These are phyloP conservation scores for Balakata baccata DNA, from an alignment of 345 rosid species.

Conservation along the genomic window DNA sequence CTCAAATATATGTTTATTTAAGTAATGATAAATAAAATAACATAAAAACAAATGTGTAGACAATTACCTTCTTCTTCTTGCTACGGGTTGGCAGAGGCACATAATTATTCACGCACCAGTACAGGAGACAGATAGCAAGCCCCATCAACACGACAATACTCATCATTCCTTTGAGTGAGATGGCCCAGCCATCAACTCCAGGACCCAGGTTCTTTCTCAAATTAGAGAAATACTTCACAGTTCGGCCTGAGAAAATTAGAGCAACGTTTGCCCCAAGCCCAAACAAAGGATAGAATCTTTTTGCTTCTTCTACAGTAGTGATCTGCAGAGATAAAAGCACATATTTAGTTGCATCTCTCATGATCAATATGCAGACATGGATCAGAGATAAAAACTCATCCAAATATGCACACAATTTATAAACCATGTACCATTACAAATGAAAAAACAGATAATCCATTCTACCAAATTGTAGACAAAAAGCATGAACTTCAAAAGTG, in stretches of 20 bases:
- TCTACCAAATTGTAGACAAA: background rate
- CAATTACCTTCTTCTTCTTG: constrained; percentile 88
- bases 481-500: too few species aligned
- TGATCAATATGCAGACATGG: background rate
- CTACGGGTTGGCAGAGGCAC: constrained; percentile 87
- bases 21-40: constrained; percentile 11
- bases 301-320: constrained; percentile 93
- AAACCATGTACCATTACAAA: background rate
- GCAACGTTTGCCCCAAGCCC: constrained; percentile 97
- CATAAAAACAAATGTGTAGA: background rate
- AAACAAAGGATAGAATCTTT: constrained; percentile 86
- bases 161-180: constrained; percentile 94
- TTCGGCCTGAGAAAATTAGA: constrained; percentile 86
- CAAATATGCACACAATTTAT: background rate
- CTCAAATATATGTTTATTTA: background rate
- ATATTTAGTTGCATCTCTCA: constrained; percentile 12
- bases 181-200: constrained; percentile 99
- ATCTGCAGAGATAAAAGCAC: constrained; percentile 50
- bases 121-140: constrained; percentile 69
- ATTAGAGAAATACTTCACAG: constrained; percentile 92
- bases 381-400: background rate
- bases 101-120: constrained; percentile 89
- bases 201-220: constrained; percentile 85
- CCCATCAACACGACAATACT: constrained; percentile 92
- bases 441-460: background rate